Evolutionary conservation across 2,329 filamentous ascomycete species (phyloP).

Genomic region (Colletotrichum liriopes): DNA sequence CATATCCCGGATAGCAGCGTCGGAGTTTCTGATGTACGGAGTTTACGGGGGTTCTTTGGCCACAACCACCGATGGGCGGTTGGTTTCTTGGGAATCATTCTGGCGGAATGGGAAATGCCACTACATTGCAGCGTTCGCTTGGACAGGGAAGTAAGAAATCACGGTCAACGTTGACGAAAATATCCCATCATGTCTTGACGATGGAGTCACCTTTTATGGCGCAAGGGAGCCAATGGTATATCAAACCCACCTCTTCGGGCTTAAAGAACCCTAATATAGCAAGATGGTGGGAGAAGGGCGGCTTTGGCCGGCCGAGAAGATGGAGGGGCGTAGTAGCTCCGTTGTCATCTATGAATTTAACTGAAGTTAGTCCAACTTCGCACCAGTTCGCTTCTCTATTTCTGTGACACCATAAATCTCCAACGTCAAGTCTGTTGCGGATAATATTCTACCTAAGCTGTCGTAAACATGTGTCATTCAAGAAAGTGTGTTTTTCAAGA

Average conservation of each 20-base stretch:
- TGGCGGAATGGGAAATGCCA: slow-evolving; percentile 30
- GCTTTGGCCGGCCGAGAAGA: slow-evolving; percentile 12
- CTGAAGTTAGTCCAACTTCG: slow-evolving; percentile 20
- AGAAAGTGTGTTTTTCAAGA: too few species aligned
- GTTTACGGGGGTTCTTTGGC: slow-evolving; percentile 44
- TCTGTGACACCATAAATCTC: slow-evolving; percentile 4
- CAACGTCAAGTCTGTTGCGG: not conserved
- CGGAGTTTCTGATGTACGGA: slow-evolving; percentile 53
- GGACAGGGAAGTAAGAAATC: slow-evolving; percentile 29
- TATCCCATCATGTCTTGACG: slow-evolving; percentile 25
- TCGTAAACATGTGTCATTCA: not conserved
- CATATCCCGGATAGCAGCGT: slow-evolving; percentile 50
- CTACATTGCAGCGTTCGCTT: slow-evolving; percentile 33
- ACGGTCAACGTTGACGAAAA: slow-evolving; percentile 40
- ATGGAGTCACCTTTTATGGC: slow-evolving; percentile 24
- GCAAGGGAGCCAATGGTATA: slow-evolving; percentile 22
- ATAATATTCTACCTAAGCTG: not conserved
- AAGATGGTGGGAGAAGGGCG: slow-evolving; percentile 9
- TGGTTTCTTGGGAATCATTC: slow-evolving; percentile 34
- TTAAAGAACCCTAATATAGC: slow-evolving; percentile 13
- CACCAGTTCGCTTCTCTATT: not conserved
- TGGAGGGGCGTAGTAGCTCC: slow-evolving; percentile 22
- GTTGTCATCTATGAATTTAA: slow-evolving; percentile 38
- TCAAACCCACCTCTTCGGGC: slow-evolving; percentile 24
- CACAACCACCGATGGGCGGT: slow-evolving; percentile 36